Evolutionary conservation across 164 flowering plant species (phyloP).

Genomic region (Macadamia tetraphylla): DNA sequence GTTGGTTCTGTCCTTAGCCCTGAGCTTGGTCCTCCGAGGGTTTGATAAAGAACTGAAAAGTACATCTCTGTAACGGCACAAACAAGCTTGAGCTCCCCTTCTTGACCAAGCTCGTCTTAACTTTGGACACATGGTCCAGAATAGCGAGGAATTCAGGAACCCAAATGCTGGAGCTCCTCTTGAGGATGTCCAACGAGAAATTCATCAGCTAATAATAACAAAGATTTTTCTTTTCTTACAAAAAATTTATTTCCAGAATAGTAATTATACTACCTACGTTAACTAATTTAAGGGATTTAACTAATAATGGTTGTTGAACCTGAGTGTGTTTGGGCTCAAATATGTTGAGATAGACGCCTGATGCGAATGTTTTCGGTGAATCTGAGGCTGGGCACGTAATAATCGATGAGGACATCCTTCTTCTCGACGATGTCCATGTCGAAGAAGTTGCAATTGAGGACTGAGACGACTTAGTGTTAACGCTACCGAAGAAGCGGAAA

Average conservation of each 20-base stretch:
- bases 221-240: too few relatives aligned
- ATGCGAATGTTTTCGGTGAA: slow-evolving; percentile 67
- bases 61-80: slow-evolving; percentile 41
- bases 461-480: slow-evolving; percentile 42
- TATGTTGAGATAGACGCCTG: slow-evolving; percentile 70
- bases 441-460: slow-evolving; percentile 17
- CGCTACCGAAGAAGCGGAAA: slow-evolving; percentile 51
- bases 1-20: too few relatives aligned
- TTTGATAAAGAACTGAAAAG: slow-evolving; percentile 52
- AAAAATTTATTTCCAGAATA: too few relatives aligned
- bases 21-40: slow-evolving; percentile 41
- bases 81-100: slow-evolving; percentile 22
- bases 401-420: slow-evolving; percentile 63
- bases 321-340: slow-evolving; percentile 62
- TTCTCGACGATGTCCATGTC: slow-evolving; percentile 81
- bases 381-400: slow-evolving; percentile 66
- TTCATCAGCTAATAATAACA: slow-evolving; percentile 36
- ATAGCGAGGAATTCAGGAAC: slow-evolving; percentile 28
- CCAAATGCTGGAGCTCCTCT: slow-evolving; percentile 49
- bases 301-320: slow-evolving; percentile 22
- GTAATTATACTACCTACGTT: too few relatives aligned
- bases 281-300: too few relatives aligned
- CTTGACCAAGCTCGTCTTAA: slow-evolving; percentile 38
- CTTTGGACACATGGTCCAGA: slow-evolving; percentile 49
- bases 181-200: slow-evolving; percentile 48